A percentile compares a stretch with the other conserved stretches of the same genome.
phyloP scores from a whole-genome alignment of 208 protist genomes.

The Leishmania aethiopica region DNA sequence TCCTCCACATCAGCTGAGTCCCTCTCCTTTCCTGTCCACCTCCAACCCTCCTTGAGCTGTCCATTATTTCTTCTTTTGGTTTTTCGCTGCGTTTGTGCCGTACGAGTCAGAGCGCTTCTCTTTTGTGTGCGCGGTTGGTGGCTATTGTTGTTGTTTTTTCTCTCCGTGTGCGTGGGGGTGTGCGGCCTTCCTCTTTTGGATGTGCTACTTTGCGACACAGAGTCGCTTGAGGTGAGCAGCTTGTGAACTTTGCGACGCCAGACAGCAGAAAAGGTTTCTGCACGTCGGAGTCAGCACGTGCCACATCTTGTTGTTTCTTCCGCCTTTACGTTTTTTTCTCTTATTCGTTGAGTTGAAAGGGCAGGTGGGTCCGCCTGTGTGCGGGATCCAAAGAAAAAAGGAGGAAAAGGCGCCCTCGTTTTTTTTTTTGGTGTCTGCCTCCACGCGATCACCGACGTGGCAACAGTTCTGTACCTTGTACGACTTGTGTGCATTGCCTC shows the following conservation, averaged over 20 bases:
- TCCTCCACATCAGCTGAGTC: background rate
- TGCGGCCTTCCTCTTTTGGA: background rate
- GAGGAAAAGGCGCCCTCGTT: background rate
- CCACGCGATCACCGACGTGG: background rate
- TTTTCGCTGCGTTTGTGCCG: background rate
- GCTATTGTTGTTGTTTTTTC: background rate
- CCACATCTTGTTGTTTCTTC: background rate
- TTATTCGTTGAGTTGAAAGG: background rate
- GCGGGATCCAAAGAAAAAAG: background rate
- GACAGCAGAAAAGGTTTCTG: background rate
- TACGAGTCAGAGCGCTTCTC: background rate
- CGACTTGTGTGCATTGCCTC: background rate
- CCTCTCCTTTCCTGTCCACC: background rate
- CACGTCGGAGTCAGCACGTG: background rate
- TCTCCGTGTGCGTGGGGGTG: background rate
- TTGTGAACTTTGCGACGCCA: background rate
- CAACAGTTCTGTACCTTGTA: background rate
- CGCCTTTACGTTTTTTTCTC: background rate
- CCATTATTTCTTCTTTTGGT: background rate
- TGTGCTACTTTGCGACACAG: background rate
- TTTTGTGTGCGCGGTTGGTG: background rate
- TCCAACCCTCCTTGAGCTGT: background rate
- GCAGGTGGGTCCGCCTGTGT: background rate
- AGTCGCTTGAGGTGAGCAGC: background rate
- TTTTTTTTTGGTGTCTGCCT: background rate